Evolutionary conservation across 306 rosid species (phyloP), one percentile per base, ranked within the genome.

Genomic region (Fragaria ananassa): DNA sequence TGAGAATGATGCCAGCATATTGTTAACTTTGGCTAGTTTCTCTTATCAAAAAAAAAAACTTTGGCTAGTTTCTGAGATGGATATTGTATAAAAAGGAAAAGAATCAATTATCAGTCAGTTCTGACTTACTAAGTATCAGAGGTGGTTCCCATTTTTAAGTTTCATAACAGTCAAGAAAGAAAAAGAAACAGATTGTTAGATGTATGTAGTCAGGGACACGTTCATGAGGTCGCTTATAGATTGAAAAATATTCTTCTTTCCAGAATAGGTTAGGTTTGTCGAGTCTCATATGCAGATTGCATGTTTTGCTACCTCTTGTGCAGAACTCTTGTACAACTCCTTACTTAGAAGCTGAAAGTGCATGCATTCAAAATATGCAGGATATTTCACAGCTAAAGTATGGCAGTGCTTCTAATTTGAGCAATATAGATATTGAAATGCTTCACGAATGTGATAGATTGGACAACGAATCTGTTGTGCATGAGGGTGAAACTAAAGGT

Each of bases 291-390:
- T 74, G 19, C 76, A 73, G 76, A 81, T 76, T 73, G 75, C 77
- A 85, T 87, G 70, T 75, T 82, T 72, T 82, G 71, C 71, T 76
- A 76, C 83, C 80, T 82, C 81, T 83, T 87, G 80, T 85, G 88
- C 83, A 87, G 91, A 85, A 93, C 78, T 80, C 91, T 73, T 84
- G 88, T 74, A 83, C 87, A 67, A 76, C 65, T 6, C 83, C 83
- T 77, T 70, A 74, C 84, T 63, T 79, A 82, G 88, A 87, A 80
- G 89, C 83, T 80, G 86, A 90, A 82, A 83, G 81, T 81, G 76
- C 72, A 75, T 80, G 34, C 79, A 10, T 79, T 83, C 83, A 76
- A 84, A 86, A 78, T 73, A 77, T 80, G 88, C 92, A 81, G 87
- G 87, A 81, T 70, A 56, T 35, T 10, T 78, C 85, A 19, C 89